Conservation (phyloP, 805 yeast genomes). For the Saturnispora zaruensis region DNA sequence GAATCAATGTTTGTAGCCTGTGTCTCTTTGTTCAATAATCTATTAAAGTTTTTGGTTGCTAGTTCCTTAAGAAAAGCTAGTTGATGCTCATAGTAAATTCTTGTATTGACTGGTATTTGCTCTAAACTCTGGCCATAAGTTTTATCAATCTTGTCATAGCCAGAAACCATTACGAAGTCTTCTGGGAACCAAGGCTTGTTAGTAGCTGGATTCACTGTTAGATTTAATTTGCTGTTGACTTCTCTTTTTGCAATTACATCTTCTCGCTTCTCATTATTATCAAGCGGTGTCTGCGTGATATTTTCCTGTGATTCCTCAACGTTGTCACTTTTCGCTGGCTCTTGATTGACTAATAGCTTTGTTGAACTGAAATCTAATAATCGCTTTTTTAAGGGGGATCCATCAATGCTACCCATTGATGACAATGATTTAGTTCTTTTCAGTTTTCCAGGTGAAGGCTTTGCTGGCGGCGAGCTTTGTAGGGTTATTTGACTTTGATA, state of each 20-base stretch:
- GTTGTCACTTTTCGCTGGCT: neutral
- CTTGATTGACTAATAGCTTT: too few relatives aligned
- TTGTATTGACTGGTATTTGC: conserved; percentile 10
- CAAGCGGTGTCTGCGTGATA: neutral
- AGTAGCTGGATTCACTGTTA: conserved; percentile 22
- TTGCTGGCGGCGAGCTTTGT: neutral
- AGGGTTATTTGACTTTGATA: neutral
- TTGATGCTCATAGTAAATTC: conserved; percentile 19
- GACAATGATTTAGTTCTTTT: neutral
- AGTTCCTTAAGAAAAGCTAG: conserved; percentile 16
- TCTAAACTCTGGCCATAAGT: conserved; percentile 4
- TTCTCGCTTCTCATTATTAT: neutral
- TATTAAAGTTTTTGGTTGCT: conserved; percentile 20
- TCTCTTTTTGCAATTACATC: neutral
- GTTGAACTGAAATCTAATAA: neutral
- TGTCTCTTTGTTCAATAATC: conserved; percentile 10
- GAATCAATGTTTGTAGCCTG: conserved; percentile 9
- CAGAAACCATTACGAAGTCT: conserved; percentile 29
- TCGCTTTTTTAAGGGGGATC: neutral
- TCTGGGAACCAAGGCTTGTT: conserved; percentile 29
- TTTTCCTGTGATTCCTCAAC: neutral
- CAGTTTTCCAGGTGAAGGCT: neutral
- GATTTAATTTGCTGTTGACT: conserved; percentile 13
- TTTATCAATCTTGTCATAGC: conserved; percentile 5
- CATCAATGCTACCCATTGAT: neutral